Evolutionary conservation across 2,329 filamentous ascomycete species (phyloP).

Genomic region (Sporothrix globosa): DNA sequence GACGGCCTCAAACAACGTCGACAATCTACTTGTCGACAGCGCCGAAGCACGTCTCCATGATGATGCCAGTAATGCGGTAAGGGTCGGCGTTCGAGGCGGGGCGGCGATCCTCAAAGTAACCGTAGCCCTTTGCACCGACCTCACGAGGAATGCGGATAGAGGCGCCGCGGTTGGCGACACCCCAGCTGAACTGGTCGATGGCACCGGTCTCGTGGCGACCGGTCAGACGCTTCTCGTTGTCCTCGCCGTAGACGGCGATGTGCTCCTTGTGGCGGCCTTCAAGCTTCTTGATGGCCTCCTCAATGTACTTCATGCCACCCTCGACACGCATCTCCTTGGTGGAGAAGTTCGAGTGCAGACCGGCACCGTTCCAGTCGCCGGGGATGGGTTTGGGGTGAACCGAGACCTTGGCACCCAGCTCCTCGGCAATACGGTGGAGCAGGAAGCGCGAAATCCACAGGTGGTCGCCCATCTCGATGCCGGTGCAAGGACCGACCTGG

Average conservation of each 20-base stretch:
- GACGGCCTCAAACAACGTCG: background rate
- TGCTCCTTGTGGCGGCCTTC: conserved; percentile 77
- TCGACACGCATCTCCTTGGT: conserved; percentile 85
- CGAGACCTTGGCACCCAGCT: conserved; percentile 94
- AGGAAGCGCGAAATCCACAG: conserved; percentile 93
- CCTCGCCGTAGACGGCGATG: conserved; percentile 90
- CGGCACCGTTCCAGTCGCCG: conserved; percentile 86
- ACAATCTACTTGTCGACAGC: conserved; percentile 34
- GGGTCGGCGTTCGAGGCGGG: conserved; percentile 78
- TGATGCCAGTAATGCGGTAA: conserved; percentile 64
- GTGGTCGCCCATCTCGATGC: conserved; percentile 74
- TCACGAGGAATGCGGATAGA: conserved; percentile 78
- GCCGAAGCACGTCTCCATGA: conserved; percentile 43
- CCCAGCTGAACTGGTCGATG: conserved; percentile 92
- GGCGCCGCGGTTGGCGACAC: conserved; percentile 92
- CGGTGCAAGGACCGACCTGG: conserved; percentile 38
- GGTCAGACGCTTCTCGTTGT: conserved; percentile 92
- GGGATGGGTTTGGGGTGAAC: conserved; percentile 94
- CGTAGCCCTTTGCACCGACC: conserved; percentile 77
- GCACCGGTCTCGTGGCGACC: conserved; percentile 91
- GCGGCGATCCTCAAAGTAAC: conserved; percentile 60
- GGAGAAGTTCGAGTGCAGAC: conserved; percentile 85
- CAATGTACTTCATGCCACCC: conserved; percentile 94
- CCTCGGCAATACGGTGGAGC: conserved; percentile 77
- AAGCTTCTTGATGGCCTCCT: conserved; percentile 81